These are phyloP conservation scores for Botryotinia narcissicola DNA, from an alignment of 2,329 filamentous ascomycete species.

Conservation along the genomic window DNA sequence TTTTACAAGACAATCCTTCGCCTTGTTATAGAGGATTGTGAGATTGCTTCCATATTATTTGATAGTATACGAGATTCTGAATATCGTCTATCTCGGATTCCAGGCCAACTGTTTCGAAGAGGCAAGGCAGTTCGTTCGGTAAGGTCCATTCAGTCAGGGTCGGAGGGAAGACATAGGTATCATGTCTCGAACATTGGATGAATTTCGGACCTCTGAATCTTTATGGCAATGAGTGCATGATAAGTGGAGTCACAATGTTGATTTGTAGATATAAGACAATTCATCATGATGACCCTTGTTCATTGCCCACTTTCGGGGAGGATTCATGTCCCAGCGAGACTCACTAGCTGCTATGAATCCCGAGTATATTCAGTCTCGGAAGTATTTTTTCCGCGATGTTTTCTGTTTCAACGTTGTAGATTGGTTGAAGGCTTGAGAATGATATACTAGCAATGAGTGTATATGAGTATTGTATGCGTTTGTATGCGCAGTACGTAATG, in stretches of 20 bases:
- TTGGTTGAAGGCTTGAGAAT: background rate
- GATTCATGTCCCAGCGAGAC: background rate
- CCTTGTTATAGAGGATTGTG: background rate
- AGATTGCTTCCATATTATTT: background rate
- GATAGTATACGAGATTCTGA: background rate
- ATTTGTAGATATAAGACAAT: background rate
- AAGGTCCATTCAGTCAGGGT: background rate
- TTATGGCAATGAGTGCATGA: background rate
- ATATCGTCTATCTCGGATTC: background rate
- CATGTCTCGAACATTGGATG: background rate
- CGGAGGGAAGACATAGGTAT: background rate
- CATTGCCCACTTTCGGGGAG: background rate
- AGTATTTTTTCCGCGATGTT: background rate
- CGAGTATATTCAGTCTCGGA: background rate
- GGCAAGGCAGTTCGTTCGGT: background rate
- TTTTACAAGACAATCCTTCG: background rate
- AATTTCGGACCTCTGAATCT: background rate
- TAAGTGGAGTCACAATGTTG: background rate
- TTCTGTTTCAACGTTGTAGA: background rate
- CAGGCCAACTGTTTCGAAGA: background rate
- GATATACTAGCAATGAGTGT: background rate
- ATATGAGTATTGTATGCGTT: background rate
- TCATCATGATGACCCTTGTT: background rate
- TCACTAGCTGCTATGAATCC: background rate
- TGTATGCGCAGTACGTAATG: background rate